phyloP scores from a whole-genome alignment of 768 basidiomycete genomes.

The Pulveroboletus ravenelii region DNA sequence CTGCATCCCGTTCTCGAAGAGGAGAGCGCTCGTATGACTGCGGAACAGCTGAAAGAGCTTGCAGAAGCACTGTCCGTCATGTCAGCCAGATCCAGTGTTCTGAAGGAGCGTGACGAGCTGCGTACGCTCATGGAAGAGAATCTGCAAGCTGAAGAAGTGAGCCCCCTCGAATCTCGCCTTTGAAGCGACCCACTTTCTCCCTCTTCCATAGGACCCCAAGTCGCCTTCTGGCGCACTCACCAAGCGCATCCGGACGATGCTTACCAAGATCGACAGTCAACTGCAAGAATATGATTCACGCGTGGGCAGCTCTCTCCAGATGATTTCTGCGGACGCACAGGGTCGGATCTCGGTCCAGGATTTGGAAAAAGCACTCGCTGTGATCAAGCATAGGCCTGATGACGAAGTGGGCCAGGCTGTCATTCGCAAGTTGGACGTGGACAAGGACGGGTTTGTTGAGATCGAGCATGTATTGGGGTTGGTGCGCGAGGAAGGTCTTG shows the following conservation, averaged over 20 bases:
- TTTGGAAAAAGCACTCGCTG: conserved; percentile 82
- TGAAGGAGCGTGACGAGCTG: conserved; percentile 94
- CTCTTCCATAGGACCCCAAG: conserved; percentile 56
- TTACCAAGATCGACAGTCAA: conserved; percentile 92
- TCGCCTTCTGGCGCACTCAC: conserved; percentile 84
- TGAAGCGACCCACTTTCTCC: not conserved
- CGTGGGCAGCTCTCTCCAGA: conserved; percentile 78
- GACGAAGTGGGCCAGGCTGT: conserved; percentile 85
- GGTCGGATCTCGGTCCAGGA: conserved; percentile 89
- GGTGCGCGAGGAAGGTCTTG: conserved; percentile 82
- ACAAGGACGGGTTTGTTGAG: conserved; percentile 93
- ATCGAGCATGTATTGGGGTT: conserved; percentile 90
- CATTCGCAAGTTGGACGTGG: conserved; percentile 90
- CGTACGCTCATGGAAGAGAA: conserved; percentile 92
- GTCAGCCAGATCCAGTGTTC: conserved; percentile 89
- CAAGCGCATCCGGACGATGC: conserved; percentile 92
- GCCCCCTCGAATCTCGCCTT: conserved; percentile 1
- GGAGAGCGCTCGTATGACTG: conserved; percentile 91
- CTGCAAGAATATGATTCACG: conserved; percentile 87
- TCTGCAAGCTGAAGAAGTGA: conserved; percentile 78
- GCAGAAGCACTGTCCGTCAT: conserved; percentile 86
- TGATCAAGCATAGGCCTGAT: conserved; percentile 91
- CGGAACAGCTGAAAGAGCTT: conserved; percentile 92
- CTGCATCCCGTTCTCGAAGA: conserved; percentile 56
- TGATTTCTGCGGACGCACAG: conserved; percentile 80